Conservation (phyloP, 1,284 basidiomycete genomes). For the Trichosporon ovoides region DNA sequence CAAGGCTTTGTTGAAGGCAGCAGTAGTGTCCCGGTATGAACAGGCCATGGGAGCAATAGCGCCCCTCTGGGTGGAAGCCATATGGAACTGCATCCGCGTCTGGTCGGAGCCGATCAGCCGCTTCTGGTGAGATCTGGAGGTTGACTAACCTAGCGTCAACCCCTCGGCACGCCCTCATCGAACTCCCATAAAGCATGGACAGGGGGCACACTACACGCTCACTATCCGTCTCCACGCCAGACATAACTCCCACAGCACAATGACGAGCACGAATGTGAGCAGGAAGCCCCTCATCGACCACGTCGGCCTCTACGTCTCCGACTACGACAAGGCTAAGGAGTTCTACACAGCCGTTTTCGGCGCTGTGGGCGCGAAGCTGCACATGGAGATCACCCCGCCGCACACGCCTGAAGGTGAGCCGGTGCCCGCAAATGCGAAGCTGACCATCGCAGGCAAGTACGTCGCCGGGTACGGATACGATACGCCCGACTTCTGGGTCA, state of each 20-base stretch:
- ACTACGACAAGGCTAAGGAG: conserved; percentile 13
- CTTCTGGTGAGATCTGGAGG: too few species aligned
- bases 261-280: background rate
- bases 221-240: background rate
- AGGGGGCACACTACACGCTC: too few species aligned
- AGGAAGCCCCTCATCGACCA: conserved; percentile 17
- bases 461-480: conserved; percentile 8
- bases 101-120: too few species aligned
- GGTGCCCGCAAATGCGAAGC: background rate
- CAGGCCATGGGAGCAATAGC: too few species aligned
- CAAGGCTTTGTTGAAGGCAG: too few species aligned
- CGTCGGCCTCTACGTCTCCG: conserved; percentile 10
- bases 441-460: background rate
- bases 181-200: too few species aligned
- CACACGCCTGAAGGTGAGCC: background rate
- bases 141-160: too few species aligned
- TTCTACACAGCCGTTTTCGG: conserved; percentile 15
- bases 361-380: conserved; percentile 7
- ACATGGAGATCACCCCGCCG: conserved; percentile 10
- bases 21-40: too few species aligned
- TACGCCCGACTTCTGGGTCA: conserved; percentile 16
- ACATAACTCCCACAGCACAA: background rate
- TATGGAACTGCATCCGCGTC: too few species aligned
- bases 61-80: too few species aligned
- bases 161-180: too few species aligned